Percentiles rank a stretch among this genome's conserved stretches.
phyloP scores from a whole-genome alignment of 768 basidiomycete species.

The Punctularia strigosozonata region DNA sequence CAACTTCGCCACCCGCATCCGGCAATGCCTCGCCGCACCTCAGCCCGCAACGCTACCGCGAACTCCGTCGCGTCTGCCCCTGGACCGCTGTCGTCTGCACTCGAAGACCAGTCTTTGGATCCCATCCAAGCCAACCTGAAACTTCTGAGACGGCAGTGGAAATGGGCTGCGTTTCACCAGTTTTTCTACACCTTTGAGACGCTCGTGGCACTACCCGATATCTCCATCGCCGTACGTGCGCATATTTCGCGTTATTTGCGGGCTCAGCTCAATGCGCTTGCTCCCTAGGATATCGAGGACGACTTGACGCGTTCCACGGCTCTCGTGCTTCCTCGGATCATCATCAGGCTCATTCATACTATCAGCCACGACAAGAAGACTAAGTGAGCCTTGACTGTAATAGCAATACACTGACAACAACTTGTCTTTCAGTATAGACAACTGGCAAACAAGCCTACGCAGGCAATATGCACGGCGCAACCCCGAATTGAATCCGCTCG shows the following conservation, averaged over 20 bases:
- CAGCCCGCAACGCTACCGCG: conserved; percentile 13
- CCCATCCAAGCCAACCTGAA: conserved; percentile 22
- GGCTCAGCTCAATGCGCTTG: conserved; percentile 5
- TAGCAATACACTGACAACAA: not conserved
- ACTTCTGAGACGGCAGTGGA: conserved; percentile 69
- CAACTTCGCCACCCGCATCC: too few species aligned
- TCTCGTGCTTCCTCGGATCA: conserved; percentile 55
- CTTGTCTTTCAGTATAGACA: conserved; percentile 39
- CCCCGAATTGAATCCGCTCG: conserved; percentile 62
- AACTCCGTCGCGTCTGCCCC: conserved; percentile 8
- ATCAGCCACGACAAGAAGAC: conserved; percentile 77
- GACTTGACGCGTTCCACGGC: conserved; percentile 55
- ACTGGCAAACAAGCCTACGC: conserved; percentile 69
- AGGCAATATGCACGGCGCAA: conserved; percentile 69
- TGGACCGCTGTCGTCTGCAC: conserved; percentile 1
- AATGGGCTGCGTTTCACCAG: conserved; percentile 87
- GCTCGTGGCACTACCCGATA: conserved; percentile 59
- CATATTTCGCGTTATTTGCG: conserved; percentile 1
- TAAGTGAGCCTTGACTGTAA: conserved; percentile 35
- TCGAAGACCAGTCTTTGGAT: conserved; percentile 11
- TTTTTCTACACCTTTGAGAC: conserved; percentile 80
- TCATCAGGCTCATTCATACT: conserved; percentile 61
- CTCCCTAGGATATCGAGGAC: conserved; percentile 59
- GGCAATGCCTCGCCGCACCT: conserved; percentile 21
- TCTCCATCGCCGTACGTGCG: conserved; percentile 47